A percentile compares a stretch with the other conserved stretches of the same genome.
Evolutionary conservation across 75 land plant species (phyloP).

Genomic region (Isoetes taiwanensis): DNA sequence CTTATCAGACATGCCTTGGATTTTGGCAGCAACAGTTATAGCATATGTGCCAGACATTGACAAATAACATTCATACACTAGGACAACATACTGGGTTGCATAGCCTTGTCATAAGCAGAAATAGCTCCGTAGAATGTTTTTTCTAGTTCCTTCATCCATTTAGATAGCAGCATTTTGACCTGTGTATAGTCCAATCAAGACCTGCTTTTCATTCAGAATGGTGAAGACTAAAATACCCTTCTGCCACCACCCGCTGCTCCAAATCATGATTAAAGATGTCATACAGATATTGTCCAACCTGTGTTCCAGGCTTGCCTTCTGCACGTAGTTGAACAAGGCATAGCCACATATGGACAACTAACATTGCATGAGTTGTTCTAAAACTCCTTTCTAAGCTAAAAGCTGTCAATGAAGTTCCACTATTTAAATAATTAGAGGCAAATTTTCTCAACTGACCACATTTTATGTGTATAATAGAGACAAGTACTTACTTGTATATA

Average conservation of each 20-base stretch:
- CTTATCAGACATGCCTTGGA: too few relatives aligned
- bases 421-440: too few relatives aligned
- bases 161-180: conserved; percentile 76
- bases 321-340: conserved; percentile 58
- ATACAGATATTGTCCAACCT: conserved; percentile 84
- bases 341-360: conserved; percentile 92
- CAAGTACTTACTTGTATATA: too few relatives aligned
- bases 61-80: too few relatives aligned
- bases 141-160: conserved; percentile 97
- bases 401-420: too few relatives aligned
- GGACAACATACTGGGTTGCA: too few relatives aligned
- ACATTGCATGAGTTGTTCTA: conserved; percentile 73
- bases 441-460: too few relatives aligned
- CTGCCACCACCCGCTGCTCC: conserved; percentile 69
- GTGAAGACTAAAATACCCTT: conserved; percentile 34
- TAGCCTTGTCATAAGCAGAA: conserved; percentile 72
- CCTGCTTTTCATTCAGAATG: neutral
- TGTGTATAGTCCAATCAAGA: conserved; percentile 13
- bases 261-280: conserved; percentile 91
- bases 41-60: too few relatives aligned
- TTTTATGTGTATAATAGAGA: too few relatives aligned
- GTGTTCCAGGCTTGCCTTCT: conserved; percentile 85
- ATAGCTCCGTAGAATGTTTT: conserved; percentile 94
- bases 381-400: conserved; percentile 86
- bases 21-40: too few relatives aligned